Base-by-base conservation (phyloP, 768 basidiomycete species). In the Exidia glandulosa region DNA sequence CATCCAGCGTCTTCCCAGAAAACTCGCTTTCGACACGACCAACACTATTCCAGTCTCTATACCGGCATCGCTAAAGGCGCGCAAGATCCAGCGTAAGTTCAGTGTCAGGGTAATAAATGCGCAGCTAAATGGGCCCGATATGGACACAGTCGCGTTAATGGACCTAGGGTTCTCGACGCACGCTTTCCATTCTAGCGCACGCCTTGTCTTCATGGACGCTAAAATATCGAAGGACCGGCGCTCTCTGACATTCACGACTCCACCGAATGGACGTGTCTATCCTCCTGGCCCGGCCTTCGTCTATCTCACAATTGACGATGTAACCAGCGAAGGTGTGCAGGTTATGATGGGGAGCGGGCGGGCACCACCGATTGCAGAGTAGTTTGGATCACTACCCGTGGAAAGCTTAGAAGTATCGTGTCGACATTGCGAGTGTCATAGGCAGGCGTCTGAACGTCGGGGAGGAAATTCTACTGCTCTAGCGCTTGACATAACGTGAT, bases 131-230 rank as follows among this genome's bases (percentile, higher is more conserved):
- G 19, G 16, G 19, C 16, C 16, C 16, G 5, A 9, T 5, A 45
- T 14, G 2, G 5, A 19, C 16, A 45, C 33, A 73, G 73, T 72
- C 7, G 64, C 72, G 2, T 61, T 74, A 12, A 72, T 73, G 71
- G 72, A 73, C 48, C 63, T 73, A 16, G 72, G 72, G 6, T 73
- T 69, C 65, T 73, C 72, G 3, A 65, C 68, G 5, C 73, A 74
- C 58, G 72, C 72, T 3, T 72, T 73, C 71, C 73, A 73, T 60
- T 70, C 73, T 27, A 70, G 71, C 41, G 63, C 67, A 2, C 73
- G 72, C 1, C 64, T 74, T 12, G 73, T 74, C 9, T 74, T 69
- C 62, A 67, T 74, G 63, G 67, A 70, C 6, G 67, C 73, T 3
- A 61, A 60, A 3, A 60, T 74, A 10, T 70, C 68, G 3, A 57